Base-by-base conservation (phyloP, 352 stramenopile species). In the Blastocystis sp. region DNA sequence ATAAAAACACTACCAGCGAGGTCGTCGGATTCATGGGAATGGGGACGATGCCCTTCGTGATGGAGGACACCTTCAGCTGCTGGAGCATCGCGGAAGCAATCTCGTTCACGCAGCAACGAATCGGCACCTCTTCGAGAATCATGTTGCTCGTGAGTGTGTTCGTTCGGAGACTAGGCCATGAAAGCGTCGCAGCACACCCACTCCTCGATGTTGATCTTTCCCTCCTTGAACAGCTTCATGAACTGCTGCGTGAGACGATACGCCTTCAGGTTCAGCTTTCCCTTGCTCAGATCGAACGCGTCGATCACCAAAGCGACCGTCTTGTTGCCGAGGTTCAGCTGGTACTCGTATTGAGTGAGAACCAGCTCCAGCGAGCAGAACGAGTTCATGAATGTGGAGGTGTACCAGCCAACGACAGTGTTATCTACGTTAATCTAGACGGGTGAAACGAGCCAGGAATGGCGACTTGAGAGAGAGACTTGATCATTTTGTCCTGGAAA, bases 301-400 rank as follows among this genome's bases (percentile, higher is more conserved):
- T 88, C 78, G 24, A 88, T 88, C 10, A 88, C 65, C 6, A 88
- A n/a, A 51, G 41, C 78, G 35, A 74, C 33, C 35, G 59, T 62
- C 6, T 88, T 88, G 51, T 78, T 78, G 35, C 59, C 55, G 37
- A 88, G 35, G 19, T 55, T 37, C n/a, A 62, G 19, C 59, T 88
- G 78, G 51, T 88, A 63, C 24, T 29, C 24, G 35, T 70, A 88
- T 26, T 88, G 78, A 6, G 78, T 76, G 37, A 59, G 31, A n/a
- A 88, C 62, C 62, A 88, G 26, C 65, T 88, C 37, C 21, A 33
- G 78, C 13, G 78, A 51, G 51, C 16, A 88, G 62, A 88, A 88
- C 6, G 78, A 88, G 62, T 65, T 88, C 65, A 88, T 78, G 65
- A 78, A 88, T 24, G 78, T 78, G 45, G 78, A 88, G 3, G 62